Conservation (phyloP, 352 stramenopile genomes). For the Phytophthora cactorum region DNA sequence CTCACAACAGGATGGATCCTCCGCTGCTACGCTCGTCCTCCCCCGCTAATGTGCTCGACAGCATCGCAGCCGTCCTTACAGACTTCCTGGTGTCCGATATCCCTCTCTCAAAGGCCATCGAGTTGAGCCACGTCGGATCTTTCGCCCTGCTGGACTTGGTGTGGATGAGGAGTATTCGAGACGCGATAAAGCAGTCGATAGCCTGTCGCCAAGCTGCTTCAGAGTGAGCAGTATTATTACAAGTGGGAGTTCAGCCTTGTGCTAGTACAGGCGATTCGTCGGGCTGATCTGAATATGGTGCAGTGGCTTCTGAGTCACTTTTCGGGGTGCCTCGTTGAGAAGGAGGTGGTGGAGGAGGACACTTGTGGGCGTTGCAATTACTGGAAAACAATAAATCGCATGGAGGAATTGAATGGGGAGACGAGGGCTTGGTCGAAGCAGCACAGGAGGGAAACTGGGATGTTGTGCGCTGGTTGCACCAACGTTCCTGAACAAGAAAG, state of each 20-base stretch:
- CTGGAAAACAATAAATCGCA: neutral
- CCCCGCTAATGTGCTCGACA: neutral
- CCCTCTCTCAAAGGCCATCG: neutral
- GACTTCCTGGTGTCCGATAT: neutral
- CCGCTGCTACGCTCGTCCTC: neutral
- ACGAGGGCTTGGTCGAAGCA: neutral
- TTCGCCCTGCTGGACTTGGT: neutral
- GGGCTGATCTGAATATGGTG: neutral
- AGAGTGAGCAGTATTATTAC: neutral
- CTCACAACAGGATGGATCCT: neutral
- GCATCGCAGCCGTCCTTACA: neutral
- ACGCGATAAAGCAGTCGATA: neutral
- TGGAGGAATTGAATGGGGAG: neutral
- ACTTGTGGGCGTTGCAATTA: neutral
- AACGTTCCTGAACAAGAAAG: neutral
- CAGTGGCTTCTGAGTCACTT: neutral
- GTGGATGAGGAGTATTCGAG: neutral
- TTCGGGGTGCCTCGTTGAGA: neutral
- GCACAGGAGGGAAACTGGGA: neutral
- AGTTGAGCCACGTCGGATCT: neutral
- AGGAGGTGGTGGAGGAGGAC: neutral
- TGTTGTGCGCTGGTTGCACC: neutral
- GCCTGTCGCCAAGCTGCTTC: neutral
- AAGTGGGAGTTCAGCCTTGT: neutral
- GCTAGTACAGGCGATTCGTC: neutral